These are phyloP conservation scores for Sarcodon aspratus DNA, from an alignment of 768 basidiomycete species.

Conservation along the genomic window DNA sequence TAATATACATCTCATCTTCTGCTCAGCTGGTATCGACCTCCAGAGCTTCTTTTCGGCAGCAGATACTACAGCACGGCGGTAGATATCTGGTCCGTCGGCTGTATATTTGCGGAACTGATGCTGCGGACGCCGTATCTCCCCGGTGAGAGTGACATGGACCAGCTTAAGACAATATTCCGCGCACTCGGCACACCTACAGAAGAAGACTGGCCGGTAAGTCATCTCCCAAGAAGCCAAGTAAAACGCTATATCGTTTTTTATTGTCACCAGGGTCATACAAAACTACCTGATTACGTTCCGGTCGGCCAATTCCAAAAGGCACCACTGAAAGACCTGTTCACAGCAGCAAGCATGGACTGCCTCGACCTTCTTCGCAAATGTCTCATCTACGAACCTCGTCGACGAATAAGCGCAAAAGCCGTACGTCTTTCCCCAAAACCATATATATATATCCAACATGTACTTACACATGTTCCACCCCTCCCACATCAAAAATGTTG, in stretches of 20 bases:
- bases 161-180: slow-evolving; percentile 87
- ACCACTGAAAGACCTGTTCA: slow-evolving; percentile 78
- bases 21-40: slow-evolving; percentile 94
- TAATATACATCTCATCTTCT: too few relatives aligned
- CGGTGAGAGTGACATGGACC: slow-evolving; percentile 94
- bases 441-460: too few relatives aligned
- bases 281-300: slow-evolving; percentile 82
- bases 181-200: slow-evolving; percentile 95
- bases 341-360: slow-evolving; percentile 79
- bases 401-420: slow-evolving; percentile 69
- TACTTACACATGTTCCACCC: not conserved
- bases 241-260: not conserved
- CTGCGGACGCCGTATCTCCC: slow-evolving; percentile 91
- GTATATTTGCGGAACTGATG: slow-evolving; percentile 97
- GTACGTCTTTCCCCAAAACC: slow-evolving; percentile 29
- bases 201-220: slow-evolving; percentile 87
- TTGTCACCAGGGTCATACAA: slow-evolving; percentile 64
- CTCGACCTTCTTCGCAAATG: slow-evolving; percentile 74
- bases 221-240: not conserved
- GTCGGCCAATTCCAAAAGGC: slow-evolving; percentile 81
- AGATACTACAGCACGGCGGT: slow-evolving; percentile 87
- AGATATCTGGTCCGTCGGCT: slow-evolving; percentile 96
- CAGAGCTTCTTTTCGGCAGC: slow-evolving; percentile 86
- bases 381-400: slow-evolving; percentile 76
- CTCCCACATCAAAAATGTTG: not conserved